phyloP scores from a whole-genome alignment of 148 eudicot genomes.

The Cornus florida region DNA sequence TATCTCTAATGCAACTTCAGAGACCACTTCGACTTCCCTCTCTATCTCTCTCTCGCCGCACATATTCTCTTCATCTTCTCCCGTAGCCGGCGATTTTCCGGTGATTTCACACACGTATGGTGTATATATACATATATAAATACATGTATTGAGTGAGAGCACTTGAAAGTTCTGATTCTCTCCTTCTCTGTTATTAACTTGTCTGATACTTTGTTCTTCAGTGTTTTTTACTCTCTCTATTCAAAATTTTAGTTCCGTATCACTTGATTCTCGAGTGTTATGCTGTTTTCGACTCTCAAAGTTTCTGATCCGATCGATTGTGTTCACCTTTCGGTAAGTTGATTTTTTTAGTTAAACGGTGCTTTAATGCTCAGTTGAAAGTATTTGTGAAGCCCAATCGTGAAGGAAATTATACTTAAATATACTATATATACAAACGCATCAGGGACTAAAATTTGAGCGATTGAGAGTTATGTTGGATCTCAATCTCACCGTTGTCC shows the following conservation, averaged over 20 bases:
- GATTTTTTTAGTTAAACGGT: background rate
- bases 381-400: too few relatives aligned
- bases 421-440: background rate
- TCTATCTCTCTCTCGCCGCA: background rate
- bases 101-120: background rate
- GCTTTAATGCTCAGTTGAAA: background rate
- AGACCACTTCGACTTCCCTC: background rate
- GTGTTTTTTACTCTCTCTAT: background rate
- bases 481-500: constrained; percentile 13
- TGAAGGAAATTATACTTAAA: background rate
- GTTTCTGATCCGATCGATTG: background rate
- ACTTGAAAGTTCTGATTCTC: background rate
- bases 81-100: constrained; percentile 1
- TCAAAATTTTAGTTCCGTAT: background rate
- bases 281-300: background rate
- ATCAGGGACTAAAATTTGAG: background rate
- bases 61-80: background rate
- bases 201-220: background rate
- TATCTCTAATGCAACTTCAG: background rate
- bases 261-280: background rate
- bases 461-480: constrained; percentile 15
- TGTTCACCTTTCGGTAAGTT: background rate
- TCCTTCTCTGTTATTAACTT: background rate
- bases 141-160: background rate
- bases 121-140: background rate